Evolutionary conservation across 129 eudicot species (phyloP), one percentile per base, ranked within the genome.

Genomic region (Chrysanthemum makinoi): DNA sequence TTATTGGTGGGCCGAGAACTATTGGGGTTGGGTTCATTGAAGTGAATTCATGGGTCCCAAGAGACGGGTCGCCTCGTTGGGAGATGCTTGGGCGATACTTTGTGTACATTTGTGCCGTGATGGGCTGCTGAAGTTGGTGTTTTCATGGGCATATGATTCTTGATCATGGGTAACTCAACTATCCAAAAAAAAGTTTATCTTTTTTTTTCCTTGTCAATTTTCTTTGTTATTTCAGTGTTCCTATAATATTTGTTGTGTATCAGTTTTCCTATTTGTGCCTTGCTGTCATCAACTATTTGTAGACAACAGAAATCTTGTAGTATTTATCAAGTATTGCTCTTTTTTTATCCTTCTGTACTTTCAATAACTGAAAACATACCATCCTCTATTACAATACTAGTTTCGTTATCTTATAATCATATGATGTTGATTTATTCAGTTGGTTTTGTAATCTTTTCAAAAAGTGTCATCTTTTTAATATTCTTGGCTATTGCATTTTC

Each of bases 101-200:
- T 84, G 97, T 87, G 30, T 91, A 83, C 89, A 91, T 85, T 72
- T 91, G 97, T 80, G 91, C 97, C 5, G 97, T 91, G 70, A 91
- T 91, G 97, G 97, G 97, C 19, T 91, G 97, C 88, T 91, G 82
- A 67, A 63, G 72, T 48, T 73, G 65, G 72, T 69, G 76, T 75
- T 88, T 59, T 70, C 76, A 56, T 75, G 68, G 70, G 72, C 69
- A 60, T 83, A 43, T 69, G 80, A 77, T 86, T 77, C 87, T 79
- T 75, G 68, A 75, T 75, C 68, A 73, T 73, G 68, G 78, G 78
- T 63, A 63, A 73, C 78, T 73, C 78, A 72, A 73, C 77, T 62
- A 62, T 62, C 56, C 61, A 48, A 77, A 77, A 52, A 62, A 70
- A 72, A 33, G 63, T 63, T 70, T 52, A 47, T 75, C 73, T 75